Evolutionary conservation across 106 monocot species (phyloP).

Genomic region (Allium sativum): DNA sequence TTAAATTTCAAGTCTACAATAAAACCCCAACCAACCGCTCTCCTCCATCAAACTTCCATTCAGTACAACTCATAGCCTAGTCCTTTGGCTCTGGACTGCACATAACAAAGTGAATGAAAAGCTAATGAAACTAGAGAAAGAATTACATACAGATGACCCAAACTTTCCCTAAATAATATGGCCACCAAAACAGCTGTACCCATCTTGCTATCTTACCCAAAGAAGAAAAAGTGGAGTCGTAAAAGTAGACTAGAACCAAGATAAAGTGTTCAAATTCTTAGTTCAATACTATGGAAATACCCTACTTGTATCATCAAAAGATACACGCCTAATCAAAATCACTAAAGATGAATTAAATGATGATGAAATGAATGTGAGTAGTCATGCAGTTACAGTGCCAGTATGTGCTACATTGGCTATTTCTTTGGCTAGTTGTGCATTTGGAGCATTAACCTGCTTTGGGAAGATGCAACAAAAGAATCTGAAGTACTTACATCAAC

Average conservation of each 20-base stretch:
- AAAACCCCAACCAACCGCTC: too few species aligned
- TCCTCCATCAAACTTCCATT: too few species aligned
- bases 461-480: slow-evolving; percentile 97
- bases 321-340: slow-evolving; percentile 10
- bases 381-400: slow-evolving; percentile 61
- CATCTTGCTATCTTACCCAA: slow-evolving; percentile 41
- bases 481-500: slow-evolving; percentile 94
- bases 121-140: slow-evolving; percentile 68
- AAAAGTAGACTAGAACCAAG: slow-evolving; percentile 48
- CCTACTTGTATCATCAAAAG: slow-evolving; percentile 37
- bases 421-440: slow-evolving; percentile 81
- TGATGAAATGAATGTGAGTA: slow-evolving; percentile 25
- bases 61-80: slow-evolving; percentile 55
- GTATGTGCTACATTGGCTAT: slow-evolving; percentile 81
- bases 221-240: slow-evolving; percentile 13
- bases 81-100: slow-evolving; percentile 80
- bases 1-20: too few species aligned
- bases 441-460: slow-evolving; percentile 86
- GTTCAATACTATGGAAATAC: slow-evolving; percentile 57
- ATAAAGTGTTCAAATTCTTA: slow-evolving; percentile 77
- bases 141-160: slow-evolving; percentile 46
- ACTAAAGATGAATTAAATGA: slow-evolving; percentile 9
- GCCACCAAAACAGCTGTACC: slow-evolving; percentile 73
- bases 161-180: slow-evolving; percentile 78
- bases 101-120: slow-evolving; percentile 91